phyloP scores from a whole-genome alignment of 2,329 filamentous ascomycete species.

The Stachybotrys chartarum region DNA sequence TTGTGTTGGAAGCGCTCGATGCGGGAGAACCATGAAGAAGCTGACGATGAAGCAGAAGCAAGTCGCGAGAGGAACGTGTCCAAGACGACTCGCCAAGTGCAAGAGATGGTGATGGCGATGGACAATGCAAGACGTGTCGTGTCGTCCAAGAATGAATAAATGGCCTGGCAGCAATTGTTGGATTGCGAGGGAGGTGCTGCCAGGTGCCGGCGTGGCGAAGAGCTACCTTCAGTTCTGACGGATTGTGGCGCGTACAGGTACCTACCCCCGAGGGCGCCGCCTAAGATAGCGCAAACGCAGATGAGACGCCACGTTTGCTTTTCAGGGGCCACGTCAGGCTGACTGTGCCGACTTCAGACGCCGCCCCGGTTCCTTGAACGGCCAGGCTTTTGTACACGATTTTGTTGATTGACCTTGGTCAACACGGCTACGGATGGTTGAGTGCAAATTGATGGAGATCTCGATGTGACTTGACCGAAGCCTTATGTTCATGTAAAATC shows the following conservation, averaged over 20 bases:
- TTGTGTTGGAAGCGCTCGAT: slow-evolving; percentile 33
- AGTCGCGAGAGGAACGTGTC: background rate
- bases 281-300: background rate
- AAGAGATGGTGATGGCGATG: background rate
- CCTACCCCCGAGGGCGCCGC: background rate
- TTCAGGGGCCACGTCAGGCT: background rate
- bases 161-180: no score
- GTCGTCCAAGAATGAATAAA: no score
- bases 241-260: background rate
- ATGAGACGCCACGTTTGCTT: background rate
- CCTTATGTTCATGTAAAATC: no score
- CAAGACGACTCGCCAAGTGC: no score
- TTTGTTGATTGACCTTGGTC: no score
- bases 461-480: no score
- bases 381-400: no score
- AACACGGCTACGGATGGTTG: no score
- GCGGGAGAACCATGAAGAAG: slow-evolving; percentile 35
- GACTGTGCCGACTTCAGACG: background rate
- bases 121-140: background rate
- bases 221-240: background rate
- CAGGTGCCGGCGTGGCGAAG: background rate
- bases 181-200: no score
- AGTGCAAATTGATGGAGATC: no score
- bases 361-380: no score
- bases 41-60: background rate